A percentile compares a stretch with the other conserved stretches of the same genome.
Evolutionary conservation across 495 filamentous ascomycete genomes (phyloP).

Genomic region (Sabuloglossum arenarium): DNA sequence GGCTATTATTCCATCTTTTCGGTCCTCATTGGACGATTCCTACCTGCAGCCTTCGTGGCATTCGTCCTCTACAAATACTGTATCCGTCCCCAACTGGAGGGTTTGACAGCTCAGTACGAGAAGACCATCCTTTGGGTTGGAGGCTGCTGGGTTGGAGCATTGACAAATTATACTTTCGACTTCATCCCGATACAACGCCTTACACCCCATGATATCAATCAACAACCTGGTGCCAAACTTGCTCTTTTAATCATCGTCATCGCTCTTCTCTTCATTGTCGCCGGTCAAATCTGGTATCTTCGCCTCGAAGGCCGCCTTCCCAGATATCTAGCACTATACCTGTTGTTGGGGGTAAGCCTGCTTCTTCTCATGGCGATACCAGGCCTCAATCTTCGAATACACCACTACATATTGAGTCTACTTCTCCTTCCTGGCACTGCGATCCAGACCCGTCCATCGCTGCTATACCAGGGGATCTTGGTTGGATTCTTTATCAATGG

Average conservation of each 20-base stretch:
- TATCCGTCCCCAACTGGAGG: slow-evolving; percentile 27
- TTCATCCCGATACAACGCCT: slow-evolving; percentile 66
- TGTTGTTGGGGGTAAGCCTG: slow-evolving; percentile 21
- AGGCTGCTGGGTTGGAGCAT: slow-evolving; percentile 52
- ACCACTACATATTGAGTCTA: slow-evolving; percentile 82
- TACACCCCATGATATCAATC: slow-evolving; percentile 50
- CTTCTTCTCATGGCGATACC: slow-evolving; percentile 44
- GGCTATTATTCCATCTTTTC: slow-evolving; percentile 40
- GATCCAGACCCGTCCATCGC: slow-evolving; percentile 55
- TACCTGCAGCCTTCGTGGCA: slow-evolving; percentile 56
- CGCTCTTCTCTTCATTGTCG: slow-evolving; percentile 32
- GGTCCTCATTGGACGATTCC: slow-evolving; percentile 45
- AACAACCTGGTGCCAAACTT: slow-evolving; percentile 55
- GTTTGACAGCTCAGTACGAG: slow-evolving; percentile 43
- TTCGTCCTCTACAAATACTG: slow-evolving; percentile 59
- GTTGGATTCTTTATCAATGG: slow-evolving; percentile 86
- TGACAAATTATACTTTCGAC: slow-evolving; percentile 72
- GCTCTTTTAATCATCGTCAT: slow-evolving; percentile 49
- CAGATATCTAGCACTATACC: slow-evolving; percentile 53
- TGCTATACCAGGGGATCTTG: slow-evolving; percentile 74
- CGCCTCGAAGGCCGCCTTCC: slow-evolving; percentile 50
- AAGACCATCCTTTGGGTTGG: slow-evolving; percentile 58
- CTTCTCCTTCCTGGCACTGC: slow-evolving; percentile 69
- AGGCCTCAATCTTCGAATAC: slow-evolving; percentile 69
- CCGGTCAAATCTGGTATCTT: slow-evolving; percentile 55